Percentiles rank a stretch among this genome's conserved stretches.
Conservation (phyloP, 164 flowering plant genomes). For the Vitis riparia region DNA sequence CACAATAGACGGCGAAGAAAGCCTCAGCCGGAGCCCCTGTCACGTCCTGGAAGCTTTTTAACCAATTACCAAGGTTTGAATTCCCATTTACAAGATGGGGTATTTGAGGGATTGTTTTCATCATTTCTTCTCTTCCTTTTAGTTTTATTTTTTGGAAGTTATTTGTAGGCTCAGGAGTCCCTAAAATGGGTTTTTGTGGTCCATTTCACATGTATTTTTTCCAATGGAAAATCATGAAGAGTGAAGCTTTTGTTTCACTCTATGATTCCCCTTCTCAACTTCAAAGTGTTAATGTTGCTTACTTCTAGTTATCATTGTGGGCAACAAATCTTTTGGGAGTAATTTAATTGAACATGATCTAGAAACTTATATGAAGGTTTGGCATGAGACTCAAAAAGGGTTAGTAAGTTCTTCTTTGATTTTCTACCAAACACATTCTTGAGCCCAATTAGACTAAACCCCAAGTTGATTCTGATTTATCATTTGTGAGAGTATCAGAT, state of each 20-base stretch:
- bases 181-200: neutral
- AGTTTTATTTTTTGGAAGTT: neutral
- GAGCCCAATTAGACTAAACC: neutral
- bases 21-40: slow-evolving; percentile 47
- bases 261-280: too few species aligned
- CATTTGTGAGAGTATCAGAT: too few species aligned
- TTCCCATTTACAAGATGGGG: neutral
- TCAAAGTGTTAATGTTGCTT: neutral
- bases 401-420: neutral
- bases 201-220: neutral
- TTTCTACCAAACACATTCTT: neutral
- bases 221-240: neutral
- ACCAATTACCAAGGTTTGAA: slow-evolving; percentile 36
- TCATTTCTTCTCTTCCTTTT: neutral
- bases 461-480: too few species aligned
- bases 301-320: neutral
- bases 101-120: neutral
- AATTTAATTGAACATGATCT: neutral
- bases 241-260: too few species aligned
- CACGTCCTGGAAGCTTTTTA: slow-evolving; percentile 21
- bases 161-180: neutral
- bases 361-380: neutral
- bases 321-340: neutral
- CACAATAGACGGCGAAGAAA: slow-evolving; percentile 65
- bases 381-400: neutral